Percentiles rank a stretch among this genome's conserved stretches.
phyloP scores from a whole-genome alignment of 2,329 filamentous ascomycete genomes.

The Talaromyces sp. region DNA sequence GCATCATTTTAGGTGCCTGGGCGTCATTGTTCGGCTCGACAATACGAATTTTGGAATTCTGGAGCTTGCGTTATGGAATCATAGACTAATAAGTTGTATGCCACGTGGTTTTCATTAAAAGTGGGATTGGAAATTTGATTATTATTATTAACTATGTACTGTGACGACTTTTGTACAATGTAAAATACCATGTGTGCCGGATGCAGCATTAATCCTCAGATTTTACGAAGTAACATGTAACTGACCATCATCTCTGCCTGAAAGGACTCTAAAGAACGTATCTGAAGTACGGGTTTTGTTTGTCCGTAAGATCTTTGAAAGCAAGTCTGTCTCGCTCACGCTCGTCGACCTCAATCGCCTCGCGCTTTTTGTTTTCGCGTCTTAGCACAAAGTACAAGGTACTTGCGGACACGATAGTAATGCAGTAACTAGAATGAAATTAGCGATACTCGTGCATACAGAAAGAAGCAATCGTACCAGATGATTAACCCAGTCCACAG shows the following conservation, averaged over 20 bases:
- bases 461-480: constrained; percentile 38
- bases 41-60: neutral
- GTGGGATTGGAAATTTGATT: neutral
- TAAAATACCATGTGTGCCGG: neutral
- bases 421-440: constrained; percentile 11
- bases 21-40: neutral
- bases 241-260: neutral
- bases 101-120: neutral
- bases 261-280: constrained; percentile 49
- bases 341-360: constrained; percentile 52
- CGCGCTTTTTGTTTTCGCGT: constrained; percentile 56
- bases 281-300: constrained; percentile 64
- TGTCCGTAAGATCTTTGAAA: constrained; percentile 67
- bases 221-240: neutral
- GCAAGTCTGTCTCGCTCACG: constrained; percentile 61
- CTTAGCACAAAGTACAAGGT: constrained; percentile 58
- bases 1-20: neutral
- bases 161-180: neutral
- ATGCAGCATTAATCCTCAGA: neutral
- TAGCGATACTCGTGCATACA: neutral
- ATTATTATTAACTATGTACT: neutral
- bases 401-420: constrained; percentile 59
- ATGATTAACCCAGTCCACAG: constrained; percentile 68
- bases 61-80: neutral
- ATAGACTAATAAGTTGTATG: too few species aligned